Percentiles rank a stretch among this genome's conserved stretches.
Conservation (phyloP, 2,329 filamentous ascomycete species). For the Fonsecaea pugnacius region DNA sequence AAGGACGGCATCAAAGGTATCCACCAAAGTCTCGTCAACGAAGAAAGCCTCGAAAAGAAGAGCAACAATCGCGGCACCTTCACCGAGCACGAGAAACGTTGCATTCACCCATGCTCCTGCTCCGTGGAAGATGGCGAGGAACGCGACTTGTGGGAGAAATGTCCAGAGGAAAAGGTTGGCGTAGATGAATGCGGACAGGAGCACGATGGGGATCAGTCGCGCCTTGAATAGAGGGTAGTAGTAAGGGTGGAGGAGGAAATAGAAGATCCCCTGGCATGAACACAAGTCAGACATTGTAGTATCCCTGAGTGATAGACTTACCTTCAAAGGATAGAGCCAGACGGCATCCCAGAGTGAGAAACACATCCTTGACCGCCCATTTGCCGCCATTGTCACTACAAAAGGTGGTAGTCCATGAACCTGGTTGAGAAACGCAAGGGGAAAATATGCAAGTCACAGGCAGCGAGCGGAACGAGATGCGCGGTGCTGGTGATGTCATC, state of each 20-base stretch:
- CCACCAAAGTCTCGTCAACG: constrained; percentile 76
- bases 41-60: constrained; percentile 79
- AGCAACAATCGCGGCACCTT: constrained; percentile 65
- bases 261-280: constrained; percentile 69
- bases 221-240: constrained; percentile 80
- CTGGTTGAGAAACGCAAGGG: neutral
- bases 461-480: neutral
- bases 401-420: neutral
- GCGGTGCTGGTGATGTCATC: neutral
- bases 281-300: constrained; percentile 11
- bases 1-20: constrained; percentile 83
- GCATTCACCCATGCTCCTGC: constrained; percentile 87
- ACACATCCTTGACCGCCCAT: constrained; percentile 14
- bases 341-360: constrained; percentile 39
- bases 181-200: constrained; percentile 83
- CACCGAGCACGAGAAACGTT: constrained; percentile 77
- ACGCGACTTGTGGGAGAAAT: constrained; percentile 85
- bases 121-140: constrained; percentile 87
- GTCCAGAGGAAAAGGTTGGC: constrained; percentile 84
- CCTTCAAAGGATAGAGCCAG: constrained; percentile 56
- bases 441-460: neutral
- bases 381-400: neutral
- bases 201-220: constrained; percentile 76
- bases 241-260: constrained; percentile 75
- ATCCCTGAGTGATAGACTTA: constrained; percentile 38